phyloP scores from a whole-genome alignment of 1,284 basidiomycete species.

The Sphagnurus paluster region DNA sequence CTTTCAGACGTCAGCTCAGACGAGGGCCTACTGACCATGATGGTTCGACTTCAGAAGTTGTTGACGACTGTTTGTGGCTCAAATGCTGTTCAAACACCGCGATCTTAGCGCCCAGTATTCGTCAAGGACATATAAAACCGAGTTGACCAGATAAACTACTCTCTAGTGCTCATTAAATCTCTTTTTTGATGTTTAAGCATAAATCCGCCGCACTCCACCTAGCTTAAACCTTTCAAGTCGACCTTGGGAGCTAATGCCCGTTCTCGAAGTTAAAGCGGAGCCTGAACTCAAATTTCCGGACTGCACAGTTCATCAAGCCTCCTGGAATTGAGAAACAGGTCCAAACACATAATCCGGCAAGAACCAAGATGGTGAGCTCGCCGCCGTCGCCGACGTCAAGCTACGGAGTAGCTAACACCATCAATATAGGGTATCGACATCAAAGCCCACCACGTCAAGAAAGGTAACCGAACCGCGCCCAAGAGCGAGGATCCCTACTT shows the following conservation, averaged over 20 bases:
- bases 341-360: conserved; percentile 52
- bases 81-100: conserved; percentile 21
- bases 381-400: conserved; percentile 30
- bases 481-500: conserved; percentile 99
- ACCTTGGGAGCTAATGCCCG: background rate
- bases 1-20: no score
- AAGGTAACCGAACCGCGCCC: conserved; percentile 92
- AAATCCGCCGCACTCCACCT: no score
- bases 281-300: conserved; percentile 34
- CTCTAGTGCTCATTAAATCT: no score
- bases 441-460: conserved; percentile 98
- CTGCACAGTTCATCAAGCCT: conserved; percentile 64
- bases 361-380: conserved; percentile 77
- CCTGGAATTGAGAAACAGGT: conserved; percentile 36
- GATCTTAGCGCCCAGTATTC: conserved; percentile 18
- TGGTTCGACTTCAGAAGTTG: conserved; percentile 48
- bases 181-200: no score
- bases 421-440: conserved; percentile 91
- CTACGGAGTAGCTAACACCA: conserved; percentile 18
- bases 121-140: no score
- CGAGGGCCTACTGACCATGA: conserved; percentile 69
- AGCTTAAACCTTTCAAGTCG: no score
- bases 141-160: no score
- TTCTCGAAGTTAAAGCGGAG: conserved; percentile 34
- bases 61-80: conserved; percentile 42